Evolutionary conservation across 192 early-diverging fungal genomes (phyloP).

Genomic region (Gaertneriomyces semiglobifer): DNA sequence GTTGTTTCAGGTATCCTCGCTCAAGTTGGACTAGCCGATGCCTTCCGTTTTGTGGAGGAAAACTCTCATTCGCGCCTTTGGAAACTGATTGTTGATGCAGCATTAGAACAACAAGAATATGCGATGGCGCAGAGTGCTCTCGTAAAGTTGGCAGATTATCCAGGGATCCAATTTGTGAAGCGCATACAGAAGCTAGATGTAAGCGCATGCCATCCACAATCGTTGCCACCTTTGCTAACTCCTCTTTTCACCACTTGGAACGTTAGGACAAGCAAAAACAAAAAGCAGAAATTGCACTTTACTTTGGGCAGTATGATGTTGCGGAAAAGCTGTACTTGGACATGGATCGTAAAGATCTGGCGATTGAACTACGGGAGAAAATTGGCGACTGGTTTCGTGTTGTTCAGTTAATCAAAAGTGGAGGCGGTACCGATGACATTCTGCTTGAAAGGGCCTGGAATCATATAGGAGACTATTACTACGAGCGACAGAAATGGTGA

Average conservation of each 20-base stretch:
- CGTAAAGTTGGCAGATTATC: slow-evolving; percentile 46
- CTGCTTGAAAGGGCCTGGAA: slow-evolving; percentile 55
- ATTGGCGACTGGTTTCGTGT: slow-evolving; percentile 61
- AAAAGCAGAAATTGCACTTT: slow-evolving; percentile 50
- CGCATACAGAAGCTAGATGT: slow-evolving; percentile 48
- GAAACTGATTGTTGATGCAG: slow-evolving; percentile 50
- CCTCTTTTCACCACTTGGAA: background rate
- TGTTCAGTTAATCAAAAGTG: slow-evolving; percentile 55
- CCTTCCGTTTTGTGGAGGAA: slow-evolving; percentile 50
- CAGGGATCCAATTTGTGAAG: slow-evolving; percentile 54
- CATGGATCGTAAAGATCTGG: slow-evolving; percentile 59
- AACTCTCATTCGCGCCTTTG: slow-evolving; percentile 53
- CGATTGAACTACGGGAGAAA: slow-evolving; percentile 48
- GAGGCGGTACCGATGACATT: slow-evolving; percentile 53
- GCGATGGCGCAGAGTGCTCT: slow-evolving; percentile 46
- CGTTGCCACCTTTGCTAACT: background rate
- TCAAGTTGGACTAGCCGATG: slow-evolving; percentile 46
- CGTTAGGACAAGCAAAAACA: slow-evolving; percentile 50
- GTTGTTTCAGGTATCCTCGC: slow-evolving; percentile 37
- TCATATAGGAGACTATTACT: slow-evolving; percentile 54
- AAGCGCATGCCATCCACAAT: background rate
- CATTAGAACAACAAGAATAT: slow-evolving; percentile 50
- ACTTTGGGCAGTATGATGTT: slow-evolving; percentile 44
- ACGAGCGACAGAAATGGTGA: slow-evolving; percentile 49
- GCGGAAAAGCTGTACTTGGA: slow-evolving; percentile 55